Percentiles rank a stretch among this genome's conserved stretches.
phyloP scores from a whole-genome alignment of 495 filamentous ascomycete genomes.

The Astrothelium macrocarpum region DNA sequence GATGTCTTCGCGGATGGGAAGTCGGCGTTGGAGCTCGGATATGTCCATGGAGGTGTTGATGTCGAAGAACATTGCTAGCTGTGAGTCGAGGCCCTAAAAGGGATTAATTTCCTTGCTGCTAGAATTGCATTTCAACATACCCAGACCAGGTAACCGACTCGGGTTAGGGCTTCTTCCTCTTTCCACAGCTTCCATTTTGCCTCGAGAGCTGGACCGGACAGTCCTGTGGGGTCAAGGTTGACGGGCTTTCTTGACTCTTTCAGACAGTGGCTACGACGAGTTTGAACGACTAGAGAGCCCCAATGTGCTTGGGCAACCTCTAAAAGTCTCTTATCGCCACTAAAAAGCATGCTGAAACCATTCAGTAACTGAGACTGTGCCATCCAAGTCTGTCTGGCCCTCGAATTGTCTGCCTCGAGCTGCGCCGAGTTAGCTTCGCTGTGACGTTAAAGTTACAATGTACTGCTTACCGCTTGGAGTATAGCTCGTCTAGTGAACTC shows the following conservation, averaged over 20 bases:
- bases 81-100: slow-evolving; percentile 7
- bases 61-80: slow-evolving; percentile 9
- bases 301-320: slow-evolving; percentile 8
- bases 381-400: slow-evolving; percentile 6
- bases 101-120: neutral
- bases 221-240: neutral
- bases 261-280: slow-evolving; percentile 5
- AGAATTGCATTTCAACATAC: neutral
- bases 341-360: slow-evolving; percentile 8
- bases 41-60: slow-evolving; percentile 7
- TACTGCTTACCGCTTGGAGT: neutral
- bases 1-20: slow-evolving; percentile 9
- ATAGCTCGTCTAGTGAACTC: slow-evolving; percentile 7
- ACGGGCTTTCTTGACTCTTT: neutral
- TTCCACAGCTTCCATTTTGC: slow-evolving; percentile 14
- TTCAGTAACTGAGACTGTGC: slow-evolving; percentile 8
- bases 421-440: neutral
- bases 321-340: slow-evolving; percentile 10
- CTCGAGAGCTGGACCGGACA: slow-evolving; percentile 5
- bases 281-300: neutral
- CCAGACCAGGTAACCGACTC: slow-evolving; percentile 8
- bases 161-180: slow-evolving; percentile 3
- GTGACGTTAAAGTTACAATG: neutral
- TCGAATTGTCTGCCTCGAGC: slow-evolving; percentile 8
- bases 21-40: slow-evolving; percentile 5